Conservation (phyloP, 202 grass and related monocot genomes). For the Alloteropsis angusta region DNA sequence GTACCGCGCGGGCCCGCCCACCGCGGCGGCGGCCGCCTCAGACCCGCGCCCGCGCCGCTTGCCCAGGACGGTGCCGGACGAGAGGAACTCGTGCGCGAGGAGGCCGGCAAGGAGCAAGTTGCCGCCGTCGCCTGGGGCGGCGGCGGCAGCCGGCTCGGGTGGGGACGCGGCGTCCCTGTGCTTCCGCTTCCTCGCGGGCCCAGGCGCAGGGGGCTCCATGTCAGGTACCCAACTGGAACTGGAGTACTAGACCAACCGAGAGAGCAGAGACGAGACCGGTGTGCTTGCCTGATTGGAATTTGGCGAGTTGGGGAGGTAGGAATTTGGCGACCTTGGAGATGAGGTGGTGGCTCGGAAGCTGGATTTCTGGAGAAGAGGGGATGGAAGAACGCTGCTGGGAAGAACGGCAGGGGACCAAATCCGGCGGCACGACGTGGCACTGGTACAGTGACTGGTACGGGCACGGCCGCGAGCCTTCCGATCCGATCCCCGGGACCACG, state of each 20-base stretch:
- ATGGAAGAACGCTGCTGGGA: too few species aligned
- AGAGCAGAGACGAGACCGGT: too few species aligned
- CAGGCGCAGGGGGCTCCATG: neutral
- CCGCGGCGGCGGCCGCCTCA: neutral
- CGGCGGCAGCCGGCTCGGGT: too few species aligned
- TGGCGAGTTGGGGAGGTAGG: neutral
- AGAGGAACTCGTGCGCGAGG: slow-evolving; percentile 42
- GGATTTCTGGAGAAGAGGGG: too few species aligned
- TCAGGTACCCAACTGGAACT: neutral
- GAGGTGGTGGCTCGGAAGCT: neutral
- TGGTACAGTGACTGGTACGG: too few species aligned
- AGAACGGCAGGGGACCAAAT: too few species aligned
- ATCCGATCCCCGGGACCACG: too few species aligned
- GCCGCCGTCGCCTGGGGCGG: neutral
- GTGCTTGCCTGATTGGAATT: too few species aligned
- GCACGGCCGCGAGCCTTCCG: too few species aligned
- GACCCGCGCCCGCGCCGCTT: neutral
- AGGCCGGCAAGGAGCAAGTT: slow-evolving; percentile 29
- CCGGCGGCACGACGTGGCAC: too few species aligned
- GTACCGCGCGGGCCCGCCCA: slow-evolving; percentile 10
- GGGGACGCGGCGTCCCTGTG: neutral
- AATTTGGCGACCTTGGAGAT: neutral
- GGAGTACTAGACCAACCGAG: too few species aligned
- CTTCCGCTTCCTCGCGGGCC: slow-evolving; percentile 5
- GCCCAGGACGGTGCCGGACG: slow-evolving; percentile 19